phyloP scores from a whole-genome alignment of 345 rosid species.

The Eucalyptus paniculata region DNA sequence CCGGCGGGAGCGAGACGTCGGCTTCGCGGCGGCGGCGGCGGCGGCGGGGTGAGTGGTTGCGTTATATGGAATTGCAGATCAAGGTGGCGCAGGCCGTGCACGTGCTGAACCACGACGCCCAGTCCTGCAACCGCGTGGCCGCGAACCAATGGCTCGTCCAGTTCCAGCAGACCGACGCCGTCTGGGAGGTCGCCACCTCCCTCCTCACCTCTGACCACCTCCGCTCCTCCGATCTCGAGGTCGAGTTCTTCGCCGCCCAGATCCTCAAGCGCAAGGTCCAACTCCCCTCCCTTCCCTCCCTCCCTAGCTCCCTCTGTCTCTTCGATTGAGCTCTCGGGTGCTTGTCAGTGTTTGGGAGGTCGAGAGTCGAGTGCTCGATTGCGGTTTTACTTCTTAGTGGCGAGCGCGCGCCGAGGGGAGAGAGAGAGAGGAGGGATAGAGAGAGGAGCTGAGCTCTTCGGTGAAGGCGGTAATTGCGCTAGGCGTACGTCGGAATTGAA shows the following conservation, averaged over 20 bases:
- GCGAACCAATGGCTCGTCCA: conserved; percentile 98
- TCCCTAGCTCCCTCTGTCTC: not conserved
- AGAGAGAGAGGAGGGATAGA: too few species aligned
- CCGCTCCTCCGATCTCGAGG: conserved; percentile 44
- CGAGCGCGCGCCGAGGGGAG: not conserved
- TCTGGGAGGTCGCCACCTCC: conserved; percentile 91
- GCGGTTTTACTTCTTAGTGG: not conserved
- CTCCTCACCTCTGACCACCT: conserved; percentile 65
- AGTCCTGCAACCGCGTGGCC: conserved; percentile 86
- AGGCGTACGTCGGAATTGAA: not conserved
- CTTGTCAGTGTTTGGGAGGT: not conserved
- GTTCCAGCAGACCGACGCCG: conserved; percentile 78
- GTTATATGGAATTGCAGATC: conserved; percentile 60
- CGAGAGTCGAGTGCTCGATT: not conserved
- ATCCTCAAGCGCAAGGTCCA: conserved; percentile 91
- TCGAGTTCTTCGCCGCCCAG: conserved; percentile 92
- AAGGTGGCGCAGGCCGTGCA: conserved; percentile 90
- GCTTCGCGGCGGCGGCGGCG: not conserved
- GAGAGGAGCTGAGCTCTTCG: not conserved
- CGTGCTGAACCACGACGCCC: conserved; percentile 79
- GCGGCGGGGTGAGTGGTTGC: not conserved
- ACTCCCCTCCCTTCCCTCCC: not conserved
- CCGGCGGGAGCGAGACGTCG: not conserved
- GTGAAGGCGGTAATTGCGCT: not conserved
- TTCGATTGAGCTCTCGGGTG: not conserved